Conservation (phyloP, 2,329 filamentous ascomycete species). For the Pseudodiploospora longispora region DNA sequence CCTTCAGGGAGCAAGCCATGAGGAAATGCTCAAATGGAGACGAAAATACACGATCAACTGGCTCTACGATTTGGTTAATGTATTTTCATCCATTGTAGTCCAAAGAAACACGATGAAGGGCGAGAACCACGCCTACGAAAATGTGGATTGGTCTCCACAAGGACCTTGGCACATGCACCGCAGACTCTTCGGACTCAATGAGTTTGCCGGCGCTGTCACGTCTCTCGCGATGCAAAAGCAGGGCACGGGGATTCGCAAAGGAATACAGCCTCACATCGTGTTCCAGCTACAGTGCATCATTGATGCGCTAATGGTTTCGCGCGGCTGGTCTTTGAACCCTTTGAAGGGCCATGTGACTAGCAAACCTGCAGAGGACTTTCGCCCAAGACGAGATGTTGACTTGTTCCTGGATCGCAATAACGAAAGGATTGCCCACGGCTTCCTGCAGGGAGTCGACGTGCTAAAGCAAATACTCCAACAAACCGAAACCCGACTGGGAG, state of each 20-base stretch:
- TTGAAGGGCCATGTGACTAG: constrained; percentile 27
- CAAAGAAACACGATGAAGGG: constrained; percentile 27
- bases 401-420: constrained; percentile 32
- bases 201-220: constrained; percentile 37
- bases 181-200: constrained; percentile 34
- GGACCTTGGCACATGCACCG: constrained; percentile 24
- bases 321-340: constrained; percentile 31
- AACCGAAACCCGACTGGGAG: background rate
- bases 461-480: constrained; percentile 1
- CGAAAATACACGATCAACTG: constrained; percentile 41
- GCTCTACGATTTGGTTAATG: constrained; percentile 43
- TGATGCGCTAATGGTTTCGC: constrained; percentile 36
- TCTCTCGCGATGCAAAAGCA: constrained; percentile 37
- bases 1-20: constrained; percentile 26
- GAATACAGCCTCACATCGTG: constrained; percentile 38
- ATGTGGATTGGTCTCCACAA: constrained; percentile 32
- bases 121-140: constrained; percentile 24
- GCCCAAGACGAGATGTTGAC: constrained; percentile 32
- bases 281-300: constrained; percentile 44
- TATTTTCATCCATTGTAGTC: constrained; percentile 32
- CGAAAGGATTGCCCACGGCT: constrained; percentile 14
- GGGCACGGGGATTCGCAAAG: constrained; percentile 26
- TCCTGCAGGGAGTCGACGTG: background rate
- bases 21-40: constrained; percentile 36
- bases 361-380: constrained; percentile 26